Conservation (phyloP, 164 flowering plant genomes). For the Liriodendron chinense region DNA sequence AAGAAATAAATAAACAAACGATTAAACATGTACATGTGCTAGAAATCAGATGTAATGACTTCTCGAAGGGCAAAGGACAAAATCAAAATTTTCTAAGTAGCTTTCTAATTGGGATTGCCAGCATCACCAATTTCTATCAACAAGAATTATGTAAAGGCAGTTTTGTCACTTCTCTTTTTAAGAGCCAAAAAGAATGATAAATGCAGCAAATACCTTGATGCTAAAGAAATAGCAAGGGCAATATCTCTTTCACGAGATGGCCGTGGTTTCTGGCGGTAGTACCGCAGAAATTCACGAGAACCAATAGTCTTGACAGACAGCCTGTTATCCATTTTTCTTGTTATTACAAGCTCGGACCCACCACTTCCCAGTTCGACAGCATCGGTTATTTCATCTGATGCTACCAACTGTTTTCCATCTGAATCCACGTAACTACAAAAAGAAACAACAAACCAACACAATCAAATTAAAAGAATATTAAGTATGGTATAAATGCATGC, state of each 20-base stretch:
- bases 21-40: too few relatives aligned
- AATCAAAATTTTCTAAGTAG: too few relatives aligned
- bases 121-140: neutral
- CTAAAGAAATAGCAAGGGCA: conserved; percentile 58
- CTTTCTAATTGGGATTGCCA: too few relatives aligned
- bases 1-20: too few relatives aligned
- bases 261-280: conserved; percentile 90
- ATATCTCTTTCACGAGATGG: conserved; percentile 46
- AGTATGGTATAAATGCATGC: neutral
- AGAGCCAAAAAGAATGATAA: neutral
- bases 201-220: conserved; percentile 57
- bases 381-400: conserved; percentile 36
- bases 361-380: conserved; percentile 67
- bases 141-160: neutral
- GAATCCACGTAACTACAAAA: conserved; percentile 55
- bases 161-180: neutral
- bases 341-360: conserved; percentile 87
- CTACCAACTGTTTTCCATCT: conserved; percentile 66
- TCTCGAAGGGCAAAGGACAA: too few relatives aligned
- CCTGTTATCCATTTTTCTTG: conserved; percentile 36
- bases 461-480: neutral
- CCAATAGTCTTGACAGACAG: conserved; percentile 59
- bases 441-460: neutral
- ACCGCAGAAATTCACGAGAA: conserved; percentile 82
- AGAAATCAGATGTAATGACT: too few relatives aligned